phyloP scores from a whole-genome alignment of 495 filamentous ascomycete species.

The Pseudomonodictys pantanalensis region DNA sequence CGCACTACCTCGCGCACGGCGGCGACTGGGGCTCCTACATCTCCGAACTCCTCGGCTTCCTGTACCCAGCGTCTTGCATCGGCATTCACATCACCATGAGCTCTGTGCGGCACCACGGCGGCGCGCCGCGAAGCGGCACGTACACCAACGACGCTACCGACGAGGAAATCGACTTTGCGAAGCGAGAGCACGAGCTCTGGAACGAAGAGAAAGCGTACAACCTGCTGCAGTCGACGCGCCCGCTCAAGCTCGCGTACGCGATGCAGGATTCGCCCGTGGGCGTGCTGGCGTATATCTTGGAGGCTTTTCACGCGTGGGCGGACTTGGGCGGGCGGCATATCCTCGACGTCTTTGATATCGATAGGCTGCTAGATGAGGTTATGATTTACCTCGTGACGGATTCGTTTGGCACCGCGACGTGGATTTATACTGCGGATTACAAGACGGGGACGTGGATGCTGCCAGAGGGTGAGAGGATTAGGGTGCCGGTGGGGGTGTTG shows the following conservation, averaged over 20 bases:
- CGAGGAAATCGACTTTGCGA: not conserved
- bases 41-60: conserved; percentile 43
- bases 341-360: not conserved
- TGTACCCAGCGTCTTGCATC: conserved; percentile 44
- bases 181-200: not conserved
- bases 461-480: conserved; percentile 4
- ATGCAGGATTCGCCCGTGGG: conserved; percentile 7
- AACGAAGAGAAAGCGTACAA: conserved; percentile 1
- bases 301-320: not conserved
- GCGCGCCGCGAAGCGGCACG: not conserved
- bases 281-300: conserved; percentile 1
- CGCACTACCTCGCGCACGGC: conserved; percentile 51
- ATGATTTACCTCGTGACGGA: conserved; percentile 10
- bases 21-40: conserved; percentile 53
- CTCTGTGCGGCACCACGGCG: conserved; percentile 5
- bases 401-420: not conserved
- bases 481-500: conserved; percentile 3
- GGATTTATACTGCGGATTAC: conserved; percentile 1
- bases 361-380: conserved; percentile 3
- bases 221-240: not conserved
- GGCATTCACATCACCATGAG: conserved; percentile 49
- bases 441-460: not conserved
- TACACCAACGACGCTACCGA: not conserved
- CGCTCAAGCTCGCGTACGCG: conserved; percentile 9
- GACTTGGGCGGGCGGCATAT: not conserved